phyloP scores from a whole-genome alignment of 2,329 filamentous ascomycete genomes.

The Colletotrichum kahawae region DNA sequence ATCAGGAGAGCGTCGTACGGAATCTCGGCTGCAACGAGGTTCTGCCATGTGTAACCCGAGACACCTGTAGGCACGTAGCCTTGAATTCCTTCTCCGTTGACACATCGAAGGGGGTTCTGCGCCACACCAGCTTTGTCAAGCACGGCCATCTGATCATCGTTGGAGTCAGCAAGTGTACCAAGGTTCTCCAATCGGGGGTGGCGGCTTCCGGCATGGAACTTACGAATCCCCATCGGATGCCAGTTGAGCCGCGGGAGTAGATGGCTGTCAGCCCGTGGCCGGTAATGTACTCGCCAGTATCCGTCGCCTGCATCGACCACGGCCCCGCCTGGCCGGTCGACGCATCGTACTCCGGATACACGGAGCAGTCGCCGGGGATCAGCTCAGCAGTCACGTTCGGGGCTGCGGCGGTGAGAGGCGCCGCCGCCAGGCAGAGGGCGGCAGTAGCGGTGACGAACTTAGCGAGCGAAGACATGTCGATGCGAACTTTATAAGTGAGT shows the following conservation, averaged over 20 bases:
- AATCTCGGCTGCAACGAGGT: neutral
- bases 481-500: neutral
- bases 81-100: neutral
- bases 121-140: neutral
- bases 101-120: neutral
- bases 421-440: neutral
- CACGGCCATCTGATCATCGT: neutral
- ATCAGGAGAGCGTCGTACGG: constrained; percentile 1
- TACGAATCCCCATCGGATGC: constrained; percentile 2
- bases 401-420: neutral
- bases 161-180: neutral
- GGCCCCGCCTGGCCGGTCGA: neutral
- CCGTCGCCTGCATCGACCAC: neutral
- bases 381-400: neutral
- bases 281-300: neutral
- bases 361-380: constrained; percentile 5
- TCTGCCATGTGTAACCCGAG: constrained; percentile 1
- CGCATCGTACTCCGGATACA: neutral
- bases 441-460: neutral
- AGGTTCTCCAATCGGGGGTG: neutral
- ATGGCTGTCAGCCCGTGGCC: neutral
- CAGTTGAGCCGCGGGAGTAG: neutral
- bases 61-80: neutral
- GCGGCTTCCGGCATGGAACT: neutral
- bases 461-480: neutral